Base-by-base conservation (phyloP, 1,139 yeast species). In the Geotrichum aggregatum region DNA sequence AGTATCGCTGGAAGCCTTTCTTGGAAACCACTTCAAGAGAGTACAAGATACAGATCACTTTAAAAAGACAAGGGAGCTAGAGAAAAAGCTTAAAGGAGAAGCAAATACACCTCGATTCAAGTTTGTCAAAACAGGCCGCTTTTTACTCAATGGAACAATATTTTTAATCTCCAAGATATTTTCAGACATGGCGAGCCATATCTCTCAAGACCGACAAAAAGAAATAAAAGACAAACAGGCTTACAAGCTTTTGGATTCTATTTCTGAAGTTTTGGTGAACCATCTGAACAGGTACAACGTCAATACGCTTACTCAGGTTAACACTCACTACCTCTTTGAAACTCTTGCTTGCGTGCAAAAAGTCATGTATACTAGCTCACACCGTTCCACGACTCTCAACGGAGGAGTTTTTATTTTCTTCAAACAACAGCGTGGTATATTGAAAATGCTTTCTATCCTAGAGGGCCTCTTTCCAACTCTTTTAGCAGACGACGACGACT, bases 391-490 rank as follows among this genome's bases (percentile, higher is more conserved):
- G 13, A 56, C 56, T 11, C 31, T 52, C 30, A 58, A 58, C 45
- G 50, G 58, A 40, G 67, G 62, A 1, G 64, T 64, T 1, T 63
- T 66, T 47, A 62, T 66, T 33, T 60, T 63, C 52, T 68, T 68
- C 56, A 64, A 66, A 50, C 68, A 67, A 47, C 54, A 49, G 16
- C 62, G 66, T 26, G 72, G 72, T 2, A 54, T 68, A 26, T 56
- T 60, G 35, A 46, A 52, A 14, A 22, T 66, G 36, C 54, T 63
- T 34, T 55, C 56, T 10, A 56, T 66, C n/a, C 56, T 68, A 21
- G 54, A 56, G 18, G 33, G 45, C 10, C 52, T 67, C 13, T 66
- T 54, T 33, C 16, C 21, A 7, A 36, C 50, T 8, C 43, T 52
- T n/a, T 39, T 42, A n/a, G 38, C 54, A 1, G 45, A 33, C 22